Percentiles rank a stretch among this genome's conserved stretches.
Conservation (phyloP, 768 basidiomycete genomes). For the Tricholoma sp. region DNA sequence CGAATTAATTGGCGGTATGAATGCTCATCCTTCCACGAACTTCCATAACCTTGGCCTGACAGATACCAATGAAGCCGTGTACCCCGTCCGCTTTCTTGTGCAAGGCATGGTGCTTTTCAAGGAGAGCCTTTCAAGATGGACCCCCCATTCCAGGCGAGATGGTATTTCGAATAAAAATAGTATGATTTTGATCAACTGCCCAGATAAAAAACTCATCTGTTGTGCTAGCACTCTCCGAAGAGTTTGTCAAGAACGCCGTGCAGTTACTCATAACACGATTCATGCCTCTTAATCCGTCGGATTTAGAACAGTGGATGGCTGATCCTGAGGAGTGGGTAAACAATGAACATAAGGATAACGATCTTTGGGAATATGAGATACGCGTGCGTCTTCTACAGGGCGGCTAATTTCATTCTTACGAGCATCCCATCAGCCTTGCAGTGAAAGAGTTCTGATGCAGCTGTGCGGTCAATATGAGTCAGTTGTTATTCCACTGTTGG, state of each 20-base stretch:
- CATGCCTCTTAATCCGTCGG: constrained; percentile 76
- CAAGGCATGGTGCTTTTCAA: constrained; percentile 86
- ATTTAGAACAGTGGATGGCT: constrained; percentile 78
- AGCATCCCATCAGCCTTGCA: constrained; percentile 63
- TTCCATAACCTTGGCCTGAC: not conserved
- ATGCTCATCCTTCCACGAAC: not conserved
- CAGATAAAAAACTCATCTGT: constrained; percentile 1
- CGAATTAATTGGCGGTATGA: constrained; percentile 52
- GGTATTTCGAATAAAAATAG: constrained; percentile 58
- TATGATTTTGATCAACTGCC: constrained; percentile 22
- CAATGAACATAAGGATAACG: constrained; percentile 81
- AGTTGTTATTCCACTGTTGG: constrained; percentile 64
- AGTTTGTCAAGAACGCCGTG: constrained; percentile 72
- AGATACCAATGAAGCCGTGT: constrained; percentile 64
- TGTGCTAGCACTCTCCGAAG: constrained; percentile 50
- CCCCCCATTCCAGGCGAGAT: constrained; percentile 49
- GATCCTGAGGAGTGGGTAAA: constrained; percentile 97
- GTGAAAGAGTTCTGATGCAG: constrained; percentile 87
- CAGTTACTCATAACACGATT: constrained; percentile 76
- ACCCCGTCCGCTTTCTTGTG: constrained; percentile 76
- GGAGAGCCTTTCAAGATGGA: constrained; percentile 77
- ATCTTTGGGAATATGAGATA: constrained; percentile 91
- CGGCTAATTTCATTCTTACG: not conserved
- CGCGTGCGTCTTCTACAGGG: constrained; percentile 46
- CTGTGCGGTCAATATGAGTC: constrained; percentile 65